A percentile compares a stretch with the other conserved stretches of the same genome.
phyloP scores from a whole-genome alignment of 2,329 filamentous ascomycete genomes.

The Curvularia sp. region DNA sequence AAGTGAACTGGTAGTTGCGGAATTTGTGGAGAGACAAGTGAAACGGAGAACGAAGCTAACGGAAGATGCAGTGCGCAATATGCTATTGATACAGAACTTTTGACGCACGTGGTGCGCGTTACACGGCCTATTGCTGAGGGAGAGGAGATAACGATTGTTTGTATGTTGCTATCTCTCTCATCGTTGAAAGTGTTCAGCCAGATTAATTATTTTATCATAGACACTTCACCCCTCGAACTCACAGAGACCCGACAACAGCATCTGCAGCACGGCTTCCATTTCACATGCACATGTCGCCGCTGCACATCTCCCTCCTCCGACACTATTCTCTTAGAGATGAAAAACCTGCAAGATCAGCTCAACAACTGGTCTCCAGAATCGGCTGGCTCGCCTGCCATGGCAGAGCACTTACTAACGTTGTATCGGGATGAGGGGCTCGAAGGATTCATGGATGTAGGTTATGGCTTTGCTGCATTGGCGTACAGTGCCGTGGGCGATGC shows the following conservation, averaged over 20 bases:
- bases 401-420: constrained; percentile 45
- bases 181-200: neutral
- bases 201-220: neutral
- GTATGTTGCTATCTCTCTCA: constrained; percentile 16
- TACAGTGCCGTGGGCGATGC: constrained; percentile 46
- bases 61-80: constrained; percentile 48
- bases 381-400: constrained; percentile 26
- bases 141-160: constrained; percentile 55
- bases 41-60: neutral
- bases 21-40: neutral
- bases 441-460: constrained; percentile 51
- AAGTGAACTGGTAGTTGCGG: constrained; percentile 10
- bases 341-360: constrained; percentile 38
- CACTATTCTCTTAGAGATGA: constrained; percentile 38
- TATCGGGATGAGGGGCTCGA: constrained; percentile 50
- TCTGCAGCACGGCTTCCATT: constrained; percentile 49
- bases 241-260: constrained; percentile 39
- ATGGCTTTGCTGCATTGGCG: constrained; percentile 51
- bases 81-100: constrained; percentile 43
- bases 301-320: constrained; percentile 46
- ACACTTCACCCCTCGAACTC: constrained; percentile 49
- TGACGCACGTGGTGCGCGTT: constrained; percentile 52
- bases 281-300: constrained; percentile 50
- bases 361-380: constrained; percentile 40
- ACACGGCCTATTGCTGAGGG: constrained; percentile 43